A percentile compares a stretch with the other conserved stretches of the same genome.
Evolutionary conservation across 1,284 basidiomycete genomes (phyloP).

Genomic region (Anthracocystis panici-leucophaei): DNA sequence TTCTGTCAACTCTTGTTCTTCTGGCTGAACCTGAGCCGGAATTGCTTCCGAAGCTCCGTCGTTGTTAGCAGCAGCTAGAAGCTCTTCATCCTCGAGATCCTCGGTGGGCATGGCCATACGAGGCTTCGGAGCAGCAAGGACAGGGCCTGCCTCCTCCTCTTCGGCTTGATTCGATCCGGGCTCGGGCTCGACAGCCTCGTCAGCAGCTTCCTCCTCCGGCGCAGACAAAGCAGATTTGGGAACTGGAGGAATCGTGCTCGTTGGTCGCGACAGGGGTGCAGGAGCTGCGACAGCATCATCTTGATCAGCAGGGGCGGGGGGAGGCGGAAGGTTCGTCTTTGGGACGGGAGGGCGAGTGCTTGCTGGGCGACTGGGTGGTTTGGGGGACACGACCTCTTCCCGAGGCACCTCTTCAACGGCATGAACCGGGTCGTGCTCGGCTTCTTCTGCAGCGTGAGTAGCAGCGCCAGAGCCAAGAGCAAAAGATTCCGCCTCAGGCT

Average conservation of each 20-base stretch:
- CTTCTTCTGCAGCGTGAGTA: slow-evolving; percentile 4
- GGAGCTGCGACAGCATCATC: slow-evolving; percentile 25
- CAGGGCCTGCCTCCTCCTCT: slow-evolving; percentile 17
- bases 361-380: slow-evolving; percentile 51
- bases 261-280: slow-evolving; percentile 12
- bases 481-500: neutral
- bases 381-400: slow-evolving; percentile 20
- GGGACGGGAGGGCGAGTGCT: slow-evolving; percentile 59
- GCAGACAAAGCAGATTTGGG: slow-evolving; percentile 17
- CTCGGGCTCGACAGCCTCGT: slow-evolving; percentile 8
- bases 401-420: slow-evolving; percentile 9
- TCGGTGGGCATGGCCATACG: slow-evolving; percentile 52
- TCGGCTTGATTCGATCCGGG: slow-evolving; percentile 1
- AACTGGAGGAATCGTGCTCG: slow-evolving; percentile 37
- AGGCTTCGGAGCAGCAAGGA: slow-evolving; percentile 56
- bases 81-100: slow-evolving; percentile 55
- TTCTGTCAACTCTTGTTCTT: slow-evolving; percentile 51
- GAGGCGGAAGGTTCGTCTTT: slow-evolving; percentile 38
- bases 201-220: slow-evolving; percentile 16
- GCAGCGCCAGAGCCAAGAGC: neutral
- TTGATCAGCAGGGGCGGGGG: slow-evolving; percentile 14
- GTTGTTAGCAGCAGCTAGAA: slow-evolving; percentile 32
- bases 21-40: slow-evolving; percentile 13
- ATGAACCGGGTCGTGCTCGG: neutral
- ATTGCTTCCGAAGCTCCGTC: neutral